Conservation (phyloP, 2,329 filamentous ascomycete species). For the Penicillium nordicum region DNA sequence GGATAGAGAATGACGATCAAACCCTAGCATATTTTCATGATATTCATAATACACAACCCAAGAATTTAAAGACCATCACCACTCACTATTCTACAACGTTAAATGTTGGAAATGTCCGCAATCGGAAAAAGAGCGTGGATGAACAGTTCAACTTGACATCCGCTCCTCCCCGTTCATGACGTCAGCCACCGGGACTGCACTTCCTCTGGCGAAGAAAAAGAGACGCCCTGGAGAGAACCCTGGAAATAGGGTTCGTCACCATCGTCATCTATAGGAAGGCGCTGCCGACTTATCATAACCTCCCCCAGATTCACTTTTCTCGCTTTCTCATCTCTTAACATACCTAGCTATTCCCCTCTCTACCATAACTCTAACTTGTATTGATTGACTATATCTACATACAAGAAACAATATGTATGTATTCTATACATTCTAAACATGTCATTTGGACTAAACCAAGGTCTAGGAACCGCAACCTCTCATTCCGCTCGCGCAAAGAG, state of each 20-base stretch:
- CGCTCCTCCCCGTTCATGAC: conserved; percentile 30
- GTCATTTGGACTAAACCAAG: not conserved
- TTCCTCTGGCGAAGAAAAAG: conserved; percentile 12
- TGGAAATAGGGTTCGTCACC: conserved; percentile 14
- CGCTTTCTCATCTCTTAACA: not conserved
- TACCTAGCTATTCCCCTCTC: not conserved
- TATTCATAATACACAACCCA: not conserved
- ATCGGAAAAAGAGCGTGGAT: not conserved
- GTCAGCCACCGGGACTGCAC: conserved; percentile 23
- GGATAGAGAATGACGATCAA: conserved; percentile 12
- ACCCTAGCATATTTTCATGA: not conserved
- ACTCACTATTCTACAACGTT: not conserved
- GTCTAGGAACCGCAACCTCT: conserved; percentile 43
- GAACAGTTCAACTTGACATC: not conserved
- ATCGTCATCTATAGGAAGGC: conserved; percentile 27
- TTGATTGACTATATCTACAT: conserved; percentile 4
- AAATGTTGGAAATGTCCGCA: not conserved
- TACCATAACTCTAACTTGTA: not conserved
- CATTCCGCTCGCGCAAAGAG: conserved; percentile 38
- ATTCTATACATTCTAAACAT: not conserved
- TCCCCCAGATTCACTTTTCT: not conserved
- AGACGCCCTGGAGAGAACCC: not conserved
- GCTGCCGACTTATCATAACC: conserved; percentile 5
- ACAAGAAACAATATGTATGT: conserved; percentile 13
- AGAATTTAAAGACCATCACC: not conserved